Evolutionary conservation across 2,329 filamentous ascomycete genomes (phyloP).

Genomic region (Dactylellina drechsleri): DNA sequence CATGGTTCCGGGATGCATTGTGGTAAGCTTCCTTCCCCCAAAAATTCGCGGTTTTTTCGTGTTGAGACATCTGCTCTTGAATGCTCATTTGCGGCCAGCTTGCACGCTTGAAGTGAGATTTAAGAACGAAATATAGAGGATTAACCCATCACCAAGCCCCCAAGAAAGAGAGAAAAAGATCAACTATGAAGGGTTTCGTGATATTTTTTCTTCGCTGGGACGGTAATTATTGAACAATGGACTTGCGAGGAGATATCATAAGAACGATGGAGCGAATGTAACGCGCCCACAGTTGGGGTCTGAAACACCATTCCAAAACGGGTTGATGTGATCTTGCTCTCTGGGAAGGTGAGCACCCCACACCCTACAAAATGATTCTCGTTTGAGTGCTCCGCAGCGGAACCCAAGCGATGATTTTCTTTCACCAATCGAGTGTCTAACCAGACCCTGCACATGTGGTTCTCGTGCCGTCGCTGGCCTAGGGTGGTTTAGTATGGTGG

Average conservation of each 20-base stretch:
- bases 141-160: too few relatives aligned
- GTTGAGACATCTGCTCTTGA: too few relatives aligned
- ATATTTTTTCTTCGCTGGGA: background rate
- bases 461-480: conserved; percentile 20
- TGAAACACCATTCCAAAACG: conserved; percentile 1
- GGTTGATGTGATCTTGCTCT: background rate
- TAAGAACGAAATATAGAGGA: too few relatives aligned
- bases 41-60: too few relatives aligned
- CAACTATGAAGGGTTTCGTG: background rate
- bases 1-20: too few relatives aligned
- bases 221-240: background rate
- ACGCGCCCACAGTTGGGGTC: background rate
- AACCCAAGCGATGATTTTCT: conserved; percentile 13
- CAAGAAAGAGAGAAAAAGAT: too few relatives aligned
- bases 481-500: conserved; percentile 33
- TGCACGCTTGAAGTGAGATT: too few relatives aligned
- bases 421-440: background rate
- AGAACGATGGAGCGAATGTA: background rate
- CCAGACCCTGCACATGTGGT: conserved; percentile 16
- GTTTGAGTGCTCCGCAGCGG: background rate
- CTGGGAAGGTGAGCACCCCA: background rate
- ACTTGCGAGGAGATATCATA: conserved; percentile 3
- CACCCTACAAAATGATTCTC: conserved; percentile 5
- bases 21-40: too few relatives aligned
- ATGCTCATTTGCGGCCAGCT: too few relatives aligned